These are phyloP conservation scores for Thalassia testudinum DNA, from an alignment of 116 monocot species.

Conservation along the genomic window DNA sequence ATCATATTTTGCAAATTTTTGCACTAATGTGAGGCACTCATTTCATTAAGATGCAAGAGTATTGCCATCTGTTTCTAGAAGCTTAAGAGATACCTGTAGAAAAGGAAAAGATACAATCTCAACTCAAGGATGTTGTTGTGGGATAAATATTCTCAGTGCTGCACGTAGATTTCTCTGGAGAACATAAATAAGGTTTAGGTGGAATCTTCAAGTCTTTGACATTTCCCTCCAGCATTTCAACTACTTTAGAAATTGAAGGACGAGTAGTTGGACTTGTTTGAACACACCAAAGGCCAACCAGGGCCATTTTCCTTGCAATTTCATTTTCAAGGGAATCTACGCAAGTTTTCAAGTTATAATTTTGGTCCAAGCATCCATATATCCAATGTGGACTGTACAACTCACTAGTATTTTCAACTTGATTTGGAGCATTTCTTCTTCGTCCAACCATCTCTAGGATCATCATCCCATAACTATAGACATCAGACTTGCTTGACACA, in stretches of 20 bases:
- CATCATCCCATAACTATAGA: conserved; percentile 38
- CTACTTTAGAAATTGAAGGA: conserved; percentile 14
- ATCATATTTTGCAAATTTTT: too few species aligned
- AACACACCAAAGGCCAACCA: conserved; percentile 22
- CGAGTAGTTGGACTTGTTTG: conserved; percentile 20
- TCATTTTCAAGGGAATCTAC: neutral
- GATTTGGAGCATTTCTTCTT: conserved; percentile 6
- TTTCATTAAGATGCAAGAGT: too few species aligned
- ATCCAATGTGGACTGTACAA: conserved; percentile 30
- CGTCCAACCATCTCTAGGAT: conserved; percentile 23
- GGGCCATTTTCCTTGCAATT: conserved; percentile 12
- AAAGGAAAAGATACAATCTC: too few species aligned
- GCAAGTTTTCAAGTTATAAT: neutral
- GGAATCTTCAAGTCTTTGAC: conserved; percentile 15
- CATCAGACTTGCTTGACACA: conserved; percentile 29
- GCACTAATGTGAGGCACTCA: too few species aligned
- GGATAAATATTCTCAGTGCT: too few species aligned
- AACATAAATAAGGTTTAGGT: conserved; percentile 14
- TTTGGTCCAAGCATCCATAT: conserved; percentile 9
- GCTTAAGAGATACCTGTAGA: too few species aligned
- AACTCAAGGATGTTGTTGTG: too few species aligned
- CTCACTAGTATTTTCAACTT: neutral
- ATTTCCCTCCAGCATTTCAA: conserved; percentile 20
- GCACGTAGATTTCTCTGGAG: conserved; percentile 1
- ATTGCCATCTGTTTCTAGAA: too few species aligned